Percentiles rank a stretch among this genome's conserved stretches.
Evolutionary conservation across 179 eudicot genomes (phyloP).

Genomic region (Vitellaria paradoxa): DNA sequence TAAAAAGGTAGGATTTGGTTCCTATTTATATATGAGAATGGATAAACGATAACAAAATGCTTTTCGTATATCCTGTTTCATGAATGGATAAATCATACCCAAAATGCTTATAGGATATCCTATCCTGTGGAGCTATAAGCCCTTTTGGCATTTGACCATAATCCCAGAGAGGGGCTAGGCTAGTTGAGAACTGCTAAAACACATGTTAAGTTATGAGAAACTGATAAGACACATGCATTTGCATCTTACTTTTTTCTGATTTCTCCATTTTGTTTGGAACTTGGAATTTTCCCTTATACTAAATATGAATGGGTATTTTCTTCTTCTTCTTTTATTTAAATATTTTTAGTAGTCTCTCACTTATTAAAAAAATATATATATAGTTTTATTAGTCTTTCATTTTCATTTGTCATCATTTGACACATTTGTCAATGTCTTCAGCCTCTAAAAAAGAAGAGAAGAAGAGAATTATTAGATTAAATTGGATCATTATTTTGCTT

Average conservation of each 20-base stretch:
- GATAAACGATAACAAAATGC: neutral
- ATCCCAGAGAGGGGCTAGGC: neutral
- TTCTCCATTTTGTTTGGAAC: neutral
- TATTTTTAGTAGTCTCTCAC: too few species aligned
- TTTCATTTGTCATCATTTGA: neutral
- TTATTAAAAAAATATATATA: too few species aligned
- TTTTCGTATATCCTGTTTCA: too few species aligned
- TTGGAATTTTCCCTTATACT: neutral
- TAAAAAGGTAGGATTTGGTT: neutral
- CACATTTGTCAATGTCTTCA: neutral
- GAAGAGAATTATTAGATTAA: neutral
- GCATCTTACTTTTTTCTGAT: neutral
- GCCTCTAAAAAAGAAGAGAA: neutral
- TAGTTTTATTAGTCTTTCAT: neutral
- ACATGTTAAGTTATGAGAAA: neutral
- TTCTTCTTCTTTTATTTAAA: neutral
- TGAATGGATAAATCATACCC: neutral
- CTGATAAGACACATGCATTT: neutral
- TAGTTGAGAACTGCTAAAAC: neutral
- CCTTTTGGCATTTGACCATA: neutral
- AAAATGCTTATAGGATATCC: neutral
- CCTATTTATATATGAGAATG: neutral
- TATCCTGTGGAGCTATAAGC: neutral
- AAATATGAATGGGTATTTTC: neutral
- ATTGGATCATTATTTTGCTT: neutral